Evolutionary conservation across 345 rosid genomes (phyloP).

Genomic region (Odontarrhena argentea): DNA sequence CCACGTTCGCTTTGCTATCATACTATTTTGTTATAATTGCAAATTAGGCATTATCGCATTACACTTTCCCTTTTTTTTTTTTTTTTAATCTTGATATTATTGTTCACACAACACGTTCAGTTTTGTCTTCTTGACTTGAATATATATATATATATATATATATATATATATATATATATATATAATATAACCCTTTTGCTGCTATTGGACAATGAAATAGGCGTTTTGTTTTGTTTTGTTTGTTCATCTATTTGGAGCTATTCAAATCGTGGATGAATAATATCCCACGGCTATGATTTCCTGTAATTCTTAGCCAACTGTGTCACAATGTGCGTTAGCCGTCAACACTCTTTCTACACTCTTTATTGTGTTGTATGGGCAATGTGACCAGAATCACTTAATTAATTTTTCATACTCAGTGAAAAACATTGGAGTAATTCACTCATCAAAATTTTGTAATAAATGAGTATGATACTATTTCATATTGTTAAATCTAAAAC

Average conservation of each 20-base stretch:
- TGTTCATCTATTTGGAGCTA: not conserved
- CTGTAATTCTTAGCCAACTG: not conserved
- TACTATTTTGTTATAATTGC: slow-evolving; percentile 38
- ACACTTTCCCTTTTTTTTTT: not conserved
- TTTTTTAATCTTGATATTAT: not conserved
- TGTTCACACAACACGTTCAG: slow-evolving; percentile 8
- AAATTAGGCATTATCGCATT: slow-evolving; percentile 22
- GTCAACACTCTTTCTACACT: no score
- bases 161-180: no score
- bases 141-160: slow-evolving; percentile 4
- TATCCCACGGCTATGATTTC: slow-evolving; percentile 8
- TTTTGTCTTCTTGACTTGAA: slow-evolving; percentile 29
- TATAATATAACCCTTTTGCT: not conserved
- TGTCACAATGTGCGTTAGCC: no score
- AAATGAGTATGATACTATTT: no score
- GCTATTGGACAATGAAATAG: slow-evolving; percentile 25
- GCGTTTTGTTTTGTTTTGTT: slow-evolving; percentile 4
- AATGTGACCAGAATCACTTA: no score
- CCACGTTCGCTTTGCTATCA: slow-evolving; percentile 33
- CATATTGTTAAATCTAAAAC: no score
- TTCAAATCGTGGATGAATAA: slow-evolving; percentile 9
- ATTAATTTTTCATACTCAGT: no score
- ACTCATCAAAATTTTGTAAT: no score
- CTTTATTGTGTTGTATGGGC: no score
- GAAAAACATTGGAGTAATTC: no score